Evolutionary conservation across 2,329 filamentous ascomycete species (phyloP).

Genomic region (Penicillium occitanis): DNA sequence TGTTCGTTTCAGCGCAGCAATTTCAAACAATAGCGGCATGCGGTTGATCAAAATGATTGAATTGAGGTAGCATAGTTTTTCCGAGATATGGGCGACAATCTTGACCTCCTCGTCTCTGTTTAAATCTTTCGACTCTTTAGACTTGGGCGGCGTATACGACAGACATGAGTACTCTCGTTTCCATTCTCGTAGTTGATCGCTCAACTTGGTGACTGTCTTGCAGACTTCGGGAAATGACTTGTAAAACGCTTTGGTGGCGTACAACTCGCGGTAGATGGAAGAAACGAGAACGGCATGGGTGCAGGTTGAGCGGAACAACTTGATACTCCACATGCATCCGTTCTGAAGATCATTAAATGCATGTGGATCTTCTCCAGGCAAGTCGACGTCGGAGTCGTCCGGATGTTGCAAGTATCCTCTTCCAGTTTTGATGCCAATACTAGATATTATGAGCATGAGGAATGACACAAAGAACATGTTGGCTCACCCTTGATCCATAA

Average conservation of each 20-base stretch:
- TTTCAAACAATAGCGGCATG: conserved; percentile 87
- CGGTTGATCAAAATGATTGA: conserved; percentile 93
- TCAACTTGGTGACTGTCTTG: conserved; percentile 86
- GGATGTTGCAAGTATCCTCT: conserved; percentile 67
- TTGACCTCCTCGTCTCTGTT: conserved; percentile 76
- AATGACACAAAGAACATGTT: no score
- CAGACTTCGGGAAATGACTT: conserved; percentile 83
- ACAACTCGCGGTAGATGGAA: conserved; percentile 84
- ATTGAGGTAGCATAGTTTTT: conserved; percentile 95
- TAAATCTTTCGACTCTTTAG: conserved; percentile 74
- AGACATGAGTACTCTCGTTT: conserved; percentile 86
- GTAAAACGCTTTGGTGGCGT: conserved; percentile 82
- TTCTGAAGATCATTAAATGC: conserved; percentile 61
- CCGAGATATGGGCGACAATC: conserved; percentile 82
- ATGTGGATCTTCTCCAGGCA: conserved; percentile 81
- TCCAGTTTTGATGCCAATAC: conserved; percentile 65
- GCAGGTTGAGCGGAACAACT: conserved; percentile 89
- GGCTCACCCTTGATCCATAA: conserved; percentile 65
- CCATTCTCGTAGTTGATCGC: conserved; percentile 83
- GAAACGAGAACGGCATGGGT: conserved; percentile 85
- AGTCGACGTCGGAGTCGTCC: conserved; percentile 86
- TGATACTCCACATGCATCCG: conserved; percentile 78
- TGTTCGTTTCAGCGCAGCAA: conserved; percentile 42
- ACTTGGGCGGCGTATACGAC: conserved; percentile 60
- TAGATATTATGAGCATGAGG: conserved; percentile 25